Evolutionary conservation across 176 grass and related monocot genomes (phyloP).

Genomic region (Bothriochloa decipiens): DNA sequence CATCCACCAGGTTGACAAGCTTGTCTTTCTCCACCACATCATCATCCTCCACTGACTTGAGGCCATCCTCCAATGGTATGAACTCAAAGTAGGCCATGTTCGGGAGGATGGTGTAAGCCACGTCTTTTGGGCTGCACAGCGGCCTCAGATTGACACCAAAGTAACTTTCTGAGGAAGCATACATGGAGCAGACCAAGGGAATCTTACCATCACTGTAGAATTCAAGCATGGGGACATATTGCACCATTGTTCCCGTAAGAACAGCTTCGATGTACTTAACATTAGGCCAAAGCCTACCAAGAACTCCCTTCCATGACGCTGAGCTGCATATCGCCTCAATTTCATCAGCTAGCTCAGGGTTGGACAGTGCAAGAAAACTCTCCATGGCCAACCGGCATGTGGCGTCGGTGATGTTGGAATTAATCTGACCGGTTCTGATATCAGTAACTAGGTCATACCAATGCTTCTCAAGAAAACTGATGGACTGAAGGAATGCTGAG

Average conservation of each 20-base stretch:
- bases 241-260: conserved; percentile 75
- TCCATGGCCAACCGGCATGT: conserved; percentile 49
- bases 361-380: conserved; percentile 46
- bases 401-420: conserved; percentile 44
- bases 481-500: conserved; percentile 71
- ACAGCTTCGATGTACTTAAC: conserved; percentile 80
- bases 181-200: conserved; percentile 76
- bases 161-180: conserved; percentile 74
- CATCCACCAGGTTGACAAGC: conserved; percentile 67
- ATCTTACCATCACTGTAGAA: conserved; percentile 63
- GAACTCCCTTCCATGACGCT: conserved; percentile 62
- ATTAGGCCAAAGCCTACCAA: conserved; percentile 65
- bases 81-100: conserved; percentile 91
- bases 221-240: conserved; percentile 78
- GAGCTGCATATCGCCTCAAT: conserved; percentile 58
- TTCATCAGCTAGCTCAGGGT: conserved; percentile 61
- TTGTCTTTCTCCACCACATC: conserved; percentile 54
- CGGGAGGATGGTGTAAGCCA: conserved; percentile 77
- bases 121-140: conserved; percentile 56
- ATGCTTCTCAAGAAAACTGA: conserved; percentile 67
- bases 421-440: conserved; percentile 65
- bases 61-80: conserved; percentile 63
- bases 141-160: conserved; percentile 69
- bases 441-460: conserved; percentile 70
- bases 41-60: conserved; percentile 36